Percentiles rank a stretch among this genome's conserved stretches.
Evolutionary conservation across 2,329 filamentous ascomycete genomes (phyloP).

Genomic region (Colletotrichum sp.): DNA sequence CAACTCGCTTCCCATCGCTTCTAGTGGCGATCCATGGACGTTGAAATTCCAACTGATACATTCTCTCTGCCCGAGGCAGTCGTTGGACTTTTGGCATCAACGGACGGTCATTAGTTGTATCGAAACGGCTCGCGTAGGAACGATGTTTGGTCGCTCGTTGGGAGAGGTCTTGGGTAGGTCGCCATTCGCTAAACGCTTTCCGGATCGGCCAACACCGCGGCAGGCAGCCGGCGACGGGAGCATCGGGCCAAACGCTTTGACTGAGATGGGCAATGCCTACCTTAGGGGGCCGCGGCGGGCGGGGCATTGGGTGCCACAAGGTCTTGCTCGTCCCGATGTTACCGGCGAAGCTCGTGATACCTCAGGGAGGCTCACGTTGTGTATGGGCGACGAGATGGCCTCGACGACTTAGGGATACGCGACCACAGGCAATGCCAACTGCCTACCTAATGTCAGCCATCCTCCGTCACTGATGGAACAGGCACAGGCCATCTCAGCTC

Average conservation of each 20-base stretch:
- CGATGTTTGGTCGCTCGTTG: background rate
- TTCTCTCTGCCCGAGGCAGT: background rate
- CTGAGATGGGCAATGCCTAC: background rate
- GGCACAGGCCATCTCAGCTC: background rate
- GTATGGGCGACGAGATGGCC: background rate
- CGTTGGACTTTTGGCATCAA: background rate
- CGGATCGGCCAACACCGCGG: background rate
- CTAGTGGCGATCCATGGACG: background rate
- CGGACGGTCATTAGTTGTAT: background rate
- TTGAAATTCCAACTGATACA: background rate
- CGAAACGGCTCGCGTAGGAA: background rate
- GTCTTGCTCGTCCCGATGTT: background rate
- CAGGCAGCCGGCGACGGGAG: background rate
- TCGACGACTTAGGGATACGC: background rate
- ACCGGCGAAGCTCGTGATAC: background rate
- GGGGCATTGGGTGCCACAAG: background rate
- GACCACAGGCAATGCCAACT: background rate
- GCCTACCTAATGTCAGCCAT: background rate
- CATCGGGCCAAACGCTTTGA: background rate
- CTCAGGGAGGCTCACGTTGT: background rate
- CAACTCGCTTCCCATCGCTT: background rate
- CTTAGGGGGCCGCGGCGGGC: background rate
- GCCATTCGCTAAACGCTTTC: background rate
- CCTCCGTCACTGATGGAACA: background rate
- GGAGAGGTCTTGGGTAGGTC: background rate